Evolutionary conservation across 176 grass and related monocot species (phyloP).

Genomic region (Guadua angustifolia): DNA sequence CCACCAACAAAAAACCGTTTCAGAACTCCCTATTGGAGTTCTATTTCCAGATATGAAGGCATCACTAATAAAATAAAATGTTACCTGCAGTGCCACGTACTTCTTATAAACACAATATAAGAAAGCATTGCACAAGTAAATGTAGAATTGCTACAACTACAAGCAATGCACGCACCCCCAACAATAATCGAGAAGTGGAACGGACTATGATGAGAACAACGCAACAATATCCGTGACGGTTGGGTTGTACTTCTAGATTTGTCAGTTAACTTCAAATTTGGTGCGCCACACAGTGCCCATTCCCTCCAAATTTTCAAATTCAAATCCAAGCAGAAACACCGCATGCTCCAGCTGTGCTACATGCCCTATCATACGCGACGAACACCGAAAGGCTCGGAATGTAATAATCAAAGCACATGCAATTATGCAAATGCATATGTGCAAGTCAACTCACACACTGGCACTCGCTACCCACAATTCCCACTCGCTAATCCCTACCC

Average conservation of each 20-base stretch:
- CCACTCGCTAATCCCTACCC: too few species aligned
- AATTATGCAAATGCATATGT: neutral
- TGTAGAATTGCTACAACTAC: neutral
- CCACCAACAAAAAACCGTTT: neutral
- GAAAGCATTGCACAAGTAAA: neutral
- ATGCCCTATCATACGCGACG: neutral
- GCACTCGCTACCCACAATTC: neutral
- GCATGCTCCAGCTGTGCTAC: neutral
- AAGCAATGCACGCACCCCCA: neutral
- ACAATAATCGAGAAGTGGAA: neutral
- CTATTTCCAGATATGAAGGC: neutral
- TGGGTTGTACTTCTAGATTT: neutral
- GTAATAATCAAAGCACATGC: neutral
- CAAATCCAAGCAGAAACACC: neutral
- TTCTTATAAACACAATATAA: neutral
- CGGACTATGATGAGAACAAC: constrained; percentile 23
- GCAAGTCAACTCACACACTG: neutral
- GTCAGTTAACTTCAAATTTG: neutral
- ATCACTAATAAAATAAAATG: neutral
- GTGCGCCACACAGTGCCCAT: constrained; percentile 13
- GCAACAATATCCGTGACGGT: constrained; percentile 12
- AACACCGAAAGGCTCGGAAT: neutral
- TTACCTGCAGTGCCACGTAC: neutral
- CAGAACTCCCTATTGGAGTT: neutral
- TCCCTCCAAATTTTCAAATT: constrained; percentile 48